These are phyloP conservation scores for Monascus ruber DNA, from an alignment of 2,329 filamentous ascomycete species.

Conservation along the genomic window DNA sequence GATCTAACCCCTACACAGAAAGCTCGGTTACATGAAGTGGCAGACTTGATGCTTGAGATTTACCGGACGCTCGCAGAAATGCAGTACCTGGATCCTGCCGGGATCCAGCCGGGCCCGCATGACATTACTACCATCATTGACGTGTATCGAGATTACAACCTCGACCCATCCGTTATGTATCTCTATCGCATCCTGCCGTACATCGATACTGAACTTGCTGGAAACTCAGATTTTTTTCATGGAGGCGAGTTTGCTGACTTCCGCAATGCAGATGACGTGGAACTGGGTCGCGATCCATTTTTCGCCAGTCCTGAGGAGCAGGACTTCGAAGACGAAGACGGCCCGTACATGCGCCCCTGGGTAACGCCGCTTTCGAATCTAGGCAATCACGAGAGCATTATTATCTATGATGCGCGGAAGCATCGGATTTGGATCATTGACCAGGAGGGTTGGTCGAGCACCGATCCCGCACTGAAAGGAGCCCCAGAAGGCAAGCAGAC, in stretches of 20 bases:
- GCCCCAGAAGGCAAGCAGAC: not conserved
- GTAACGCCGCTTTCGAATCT: slow-evolving; percentile 16
- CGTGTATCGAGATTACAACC: slow-evolving; percentile 1
- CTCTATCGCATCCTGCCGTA: slow-evolving; percentile 11
- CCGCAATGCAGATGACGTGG: not conserved
- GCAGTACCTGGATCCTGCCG: slow-evolving; percentile 11
- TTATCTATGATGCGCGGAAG: slow-evolving; percentile 16
- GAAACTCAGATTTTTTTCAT: not conserved
- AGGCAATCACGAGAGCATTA: slow-evolving; percentile 12
- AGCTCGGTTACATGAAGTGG: slow-evolving; percentile 13
- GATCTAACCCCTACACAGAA: not conserved
- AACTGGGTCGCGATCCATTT: slow-evolving; percentile 2
- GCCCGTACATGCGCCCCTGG: slow-evolving; percentile 18
- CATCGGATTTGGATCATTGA: slow-evolving; percentile 14
- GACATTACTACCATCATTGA: slow-evolving; percentile 7
- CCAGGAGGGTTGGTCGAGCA: slow-evolving; percentile 2
- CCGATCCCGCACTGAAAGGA: slow-evolving; percentile 1
- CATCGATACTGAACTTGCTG: not conserved
- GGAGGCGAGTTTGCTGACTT: slow-evolving; percentile 2
- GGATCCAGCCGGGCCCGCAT: slow-evolving; percentile 2
- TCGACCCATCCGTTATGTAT: slow-evolving; percentile 3
- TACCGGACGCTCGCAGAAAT: slow-evolving; percentile 17
- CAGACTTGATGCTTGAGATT: slow-evolving; percentile 16
- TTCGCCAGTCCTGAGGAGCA: not conserved
- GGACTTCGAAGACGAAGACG: slow-evolving; percentile 6